These are phyloP conservation scores for Fulvia fulva DNA, from an alignment of 2,329 filamentous ascomycete species.

Conservation along the genomic window DNA sequence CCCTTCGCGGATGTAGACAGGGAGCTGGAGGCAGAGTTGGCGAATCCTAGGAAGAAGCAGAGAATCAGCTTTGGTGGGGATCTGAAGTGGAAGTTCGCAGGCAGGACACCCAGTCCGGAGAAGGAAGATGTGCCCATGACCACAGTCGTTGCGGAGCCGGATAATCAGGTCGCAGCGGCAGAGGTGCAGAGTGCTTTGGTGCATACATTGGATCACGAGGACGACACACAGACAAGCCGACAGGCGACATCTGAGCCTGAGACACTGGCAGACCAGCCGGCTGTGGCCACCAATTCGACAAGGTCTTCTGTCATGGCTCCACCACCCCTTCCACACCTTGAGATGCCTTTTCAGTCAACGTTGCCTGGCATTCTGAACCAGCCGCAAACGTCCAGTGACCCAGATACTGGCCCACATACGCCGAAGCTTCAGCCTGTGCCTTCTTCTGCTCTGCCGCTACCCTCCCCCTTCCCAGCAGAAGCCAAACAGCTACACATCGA, in stretches of 20 bases:
- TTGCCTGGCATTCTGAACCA: not conserved
- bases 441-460: conserved; percentile 30
- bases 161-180: not conserved
- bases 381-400: not conserved
- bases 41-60: conserved; percentile 61
- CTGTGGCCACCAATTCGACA: not conserved
- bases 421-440: conserved; percentile 31
- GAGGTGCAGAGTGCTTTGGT: not conserved
- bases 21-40: conserved; percentile 51
- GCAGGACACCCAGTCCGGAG: conserved; percentile 67
- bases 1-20: conserved; percentile 63
- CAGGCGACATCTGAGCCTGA: not conserved
- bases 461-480: conserved; percentile 33
- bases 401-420: conserved; percentile 24
- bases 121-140: conserved; percentile 33
- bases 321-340: conserved; percentile 25
- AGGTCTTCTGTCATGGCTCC: conserved; percentile 18
- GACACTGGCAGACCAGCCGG: not conserved
- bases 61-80: conserved; percentile 67
- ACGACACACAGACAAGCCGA: not conserved
- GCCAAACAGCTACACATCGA: not conserved
- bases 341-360: conserved; percentile 13
- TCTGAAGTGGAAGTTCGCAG: conserved; percentile 69
- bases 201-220: not conserved
- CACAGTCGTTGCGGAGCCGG: not conserved